phyloP scores from a whole-genome alignment of 1,139 yeast species.

The Kodamaea derodonti region DNA sequence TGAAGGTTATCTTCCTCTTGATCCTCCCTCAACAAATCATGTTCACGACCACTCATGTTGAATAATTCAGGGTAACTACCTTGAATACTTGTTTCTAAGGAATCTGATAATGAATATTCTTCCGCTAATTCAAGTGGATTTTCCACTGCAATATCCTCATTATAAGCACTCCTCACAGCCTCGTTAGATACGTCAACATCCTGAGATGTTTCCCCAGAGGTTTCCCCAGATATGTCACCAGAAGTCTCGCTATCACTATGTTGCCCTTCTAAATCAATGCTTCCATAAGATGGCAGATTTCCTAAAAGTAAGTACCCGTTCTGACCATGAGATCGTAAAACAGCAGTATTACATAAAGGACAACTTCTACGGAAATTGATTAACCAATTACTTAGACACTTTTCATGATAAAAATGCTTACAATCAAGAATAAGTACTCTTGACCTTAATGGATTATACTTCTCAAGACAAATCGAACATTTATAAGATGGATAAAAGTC shows the following conservation, averaged over 20 bases:
- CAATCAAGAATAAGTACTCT: slow-evolving; percentile 41
- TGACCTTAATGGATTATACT: slow-evolving; percentile 34
- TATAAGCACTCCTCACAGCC: not conserved
- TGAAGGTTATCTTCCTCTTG: not conserved
- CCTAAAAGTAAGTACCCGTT: slow-evolving; percentile 6
- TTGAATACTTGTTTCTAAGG: not conserved
- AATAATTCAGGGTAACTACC: not conserved
- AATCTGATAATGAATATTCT: not conserved
- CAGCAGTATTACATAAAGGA: slow-evolving; percentile 39
- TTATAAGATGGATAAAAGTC: slow-evolving; percentile 41
- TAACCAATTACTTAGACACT: slow-evolving; percentile 45
- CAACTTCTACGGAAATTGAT: slow-evolving; percentile 43
- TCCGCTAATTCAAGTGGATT: not conserved
- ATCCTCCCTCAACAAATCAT: not conserved
- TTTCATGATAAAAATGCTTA: slow-evolving; percentile 43
- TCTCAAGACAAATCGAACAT: slow-evolving; percentile 46
- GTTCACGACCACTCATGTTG: slow-evolving; percentile 3
- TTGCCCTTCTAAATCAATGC: not conserved
- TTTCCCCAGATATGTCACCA: not conserved
- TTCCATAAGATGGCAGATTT: not conserved
- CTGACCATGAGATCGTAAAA: slow-evolving; percentile 13
- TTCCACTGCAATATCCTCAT: not conserved
- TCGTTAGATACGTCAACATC: not conserved
- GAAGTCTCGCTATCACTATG: not conserved
- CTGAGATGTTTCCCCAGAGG: not conserved